Evolutionary conservation across 2,329 filamentous ascomycete species (phyloP), one percentile per base, ranked within the genome.

Genomic region (Alternaria rosae): DNA sequence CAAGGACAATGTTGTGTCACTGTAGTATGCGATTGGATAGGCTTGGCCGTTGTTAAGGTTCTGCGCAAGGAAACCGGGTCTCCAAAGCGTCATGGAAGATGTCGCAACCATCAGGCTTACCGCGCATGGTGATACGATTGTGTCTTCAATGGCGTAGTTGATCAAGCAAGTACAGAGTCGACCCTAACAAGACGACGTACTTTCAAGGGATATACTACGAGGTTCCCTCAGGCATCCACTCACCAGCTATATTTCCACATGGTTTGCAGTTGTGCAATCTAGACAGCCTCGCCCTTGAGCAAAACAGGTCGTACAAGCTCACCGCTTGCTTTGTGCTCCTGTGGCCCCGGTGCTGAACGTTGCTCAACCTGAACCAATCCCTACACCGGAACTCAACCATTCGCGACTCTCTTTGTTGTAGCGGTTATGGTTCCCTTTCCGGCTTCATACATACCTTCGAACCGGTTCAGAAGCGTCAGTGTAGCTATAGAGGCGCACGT

Each of bases 321-420:
- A 74, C 71, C 68, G 70, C 72, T 62, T 66, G 50, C 60, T 60
- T 59, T 28, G 62, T 69, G 62, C 66, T 61, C 58, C 38, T 25
- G 54, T 60, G 59, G 53, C 43, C 57, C 61, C 53, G 21, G 54
- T 64, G 61, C 55, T 65, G 25, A 57, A 61, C 61, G 62, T 69
- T 66, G 50, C 64, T 64, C 68, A 69, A 59, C 42, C 65, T 70
- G 61, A 57, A 57, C 60, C 54, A 48, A 30, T 51, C 41, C 60
- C 59, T 43, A 59, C 42, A 54, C 54, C 53, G 70, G 66, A 70
- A 70, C 35, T 21, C 44, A 68, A 50, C 70, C 69, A 73, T 76
- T 76, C 69, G 73, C 42, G 48, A 51, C 38, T 59, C 35, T 51
- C 25, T 15, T 44, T 23, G 25, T 28, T 35, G 23, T 30, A 55